phyloP scores from a whole-genome alignment of 192 early-diverging fungal species.

The Helicostylum pulchrum region DNA sequence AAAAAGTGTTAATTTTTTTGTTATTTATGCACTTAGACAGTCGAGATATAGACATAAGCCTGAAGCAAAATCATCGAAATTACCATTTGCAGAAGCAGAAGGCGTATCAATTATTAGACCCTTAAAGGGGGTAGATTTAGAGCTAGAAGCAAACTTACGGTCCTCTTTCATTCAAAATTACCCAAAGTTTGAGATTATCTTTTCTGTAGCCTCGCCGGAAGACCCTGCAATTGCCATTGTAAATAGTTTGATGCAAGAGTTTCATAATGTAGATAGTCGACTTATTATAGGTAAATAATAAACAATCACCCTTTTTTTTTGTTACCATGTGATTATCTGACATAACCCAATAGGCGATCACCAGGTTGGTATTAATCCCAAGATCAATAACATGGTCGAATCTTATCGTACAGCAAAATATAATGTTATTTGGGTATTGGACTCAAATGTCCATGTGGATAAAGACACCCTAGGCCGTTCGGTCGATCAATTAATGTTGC shows the following conservation, averaged over 20 bases:
- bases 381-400: constrained; percentile 91
- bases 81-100: constrained; percentile 47
- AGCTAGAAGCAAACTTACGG: constrained; percentile 75
- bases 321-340: background rate
- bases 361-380: constrained; percentile 88
- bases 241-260: constrained; percentile 60
- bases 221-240: constrained; percentile 86
- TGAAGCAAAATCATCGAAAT: constrained; percentile 36
- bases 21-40: constrained; percentile 14
- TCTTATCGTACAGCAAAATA: constrained; percentile 74
- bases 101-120: constrained; percentile 92
- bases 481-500: constrained; percentile 68
- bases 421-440: constrained; percentile 94
- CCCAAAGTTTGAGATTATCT: constrained; percentile 83
- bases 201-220: constrained; percentile 75
- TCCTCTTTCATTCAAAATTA: constrained; percentile 90
- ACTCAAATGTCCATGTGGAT: constrained; percentile 86
- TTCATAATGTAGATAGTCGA: constrained; percentile 70
- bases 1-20: background rate
- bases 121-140: constrained; percentile 87
- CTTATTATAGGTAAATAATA: constrained; percentile 68
- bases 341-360: constrained; percentile 48
- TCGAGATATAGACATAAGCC: constrained; percentile 30
- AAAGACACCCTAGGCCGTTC: constrained; percentile 76
- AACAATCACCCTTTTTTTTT: too few relatives aligned